Evolutionary conservation across 768 basidiomycete genomes (phyloP).

Genomic region (Rhodotorula diobovata): DNA sequence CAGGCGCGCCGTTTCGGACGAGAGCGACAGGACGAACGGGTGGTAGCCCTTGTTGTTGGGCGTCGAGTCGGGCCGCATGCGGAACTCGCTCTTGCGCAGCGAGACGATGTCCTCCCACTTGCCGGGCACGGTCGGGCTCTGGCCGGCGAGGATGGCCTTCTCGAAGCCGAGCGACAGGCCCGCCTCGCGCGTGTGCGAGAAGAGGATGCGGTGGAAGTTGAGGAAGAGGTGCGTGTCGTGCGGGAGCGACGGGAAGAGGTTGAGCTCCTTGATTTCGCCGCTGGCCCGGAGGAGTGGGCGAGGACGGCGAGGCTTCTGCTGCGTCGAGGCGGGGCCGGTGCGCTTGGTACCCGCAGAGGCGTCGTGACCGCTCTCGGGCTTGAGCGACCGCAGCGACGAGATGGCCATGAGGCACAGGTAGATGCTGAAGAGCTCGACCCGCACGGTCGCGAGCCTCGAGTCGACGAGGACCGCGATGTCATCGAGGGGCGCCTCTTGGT

Average conservation of each 20-base stretch:
- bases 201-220: slow-evolving; percentile 35
- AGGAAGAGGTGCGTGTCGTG: slow-evolving; percentile 48
- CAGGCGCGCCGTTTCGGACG: slow-evolving; percentile 64
- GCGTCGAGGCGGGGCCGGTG: not conserved
- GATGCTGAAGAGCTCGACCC: slow-evolving; percentile 56
- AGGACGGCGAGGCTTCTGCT: slow-evolving; percentile 2
- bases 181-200: slow-evolving; percentile 18
- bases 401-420: slow-evolving; percentile 54
- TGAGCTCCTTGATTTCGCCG: slow-evolving; percentile 14
- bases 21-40: slow-evolving; percentile 51
- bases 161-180: slow-evolving; percentile 51
- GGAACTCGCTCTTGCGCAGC: slow-evolving; percentile 52
- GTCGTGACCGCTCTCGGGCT: not conserved
- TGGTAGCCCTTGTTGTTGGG: slow-evolving; percentile 21
- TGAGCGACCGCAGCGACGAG: slow-evolving; percentile 30
- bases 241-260: slow-evolving; percentile 47
- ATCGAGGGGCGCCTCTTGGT: slow-evolving; percentile 17
- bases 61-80: slow-evolving; percentile 42
- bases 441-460: slow-evolving; percentile 35
- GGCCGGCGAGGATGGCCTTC: slow-evolving; percentile 55
- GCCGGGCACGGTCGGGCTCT: slow-evolving; percentile 51
- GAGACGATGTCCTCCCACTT: slow-evolving; percentile 72
- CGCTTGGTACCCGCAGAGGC: not conserved
- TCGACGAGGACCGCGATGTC: slow-evolving; percentile 21
- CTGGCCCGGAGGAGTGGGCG: slow-evolving; percentile 19